Evolutionary conservation across 2,329 filamentous ascomycete genomes (phyloP), one percentile per base, ranked within the genome.

Genomic region (Geosmithia morbida): DNA sequence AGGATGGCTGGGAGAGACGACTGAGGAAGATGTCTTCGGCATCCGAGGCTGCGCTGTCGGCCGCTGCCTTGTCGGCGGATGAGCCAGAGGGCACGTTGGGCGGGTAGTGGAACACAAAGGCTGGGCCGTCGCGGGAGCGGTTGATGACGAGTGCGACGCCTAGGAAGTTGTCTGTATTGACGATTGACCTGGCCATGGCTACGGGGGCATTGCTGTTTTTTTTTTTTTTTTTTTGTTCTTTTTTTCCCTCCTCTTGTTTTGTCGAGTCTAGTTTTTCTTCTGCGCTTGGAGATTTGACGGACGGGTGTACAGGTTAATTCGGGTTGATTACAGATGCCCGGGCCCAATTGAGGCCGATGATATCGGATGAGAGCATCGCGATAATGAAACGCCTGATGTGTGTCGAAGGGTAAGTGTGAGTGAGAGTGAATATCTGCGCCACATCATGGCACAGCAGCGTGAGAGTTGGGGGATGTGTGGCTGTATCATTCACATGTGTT

Each of bases 101-200:
- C n/a, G 87, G 87, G 58, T 92, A 92, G 63, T 94, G 86, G 63
- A 89, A 94, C 56, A 92, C 83, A 56, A 92, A 83, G 52, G 81
- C 79, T 26, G 87, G 85, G 16, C 87, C 87, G 55, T 86, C 83
- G 53, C 83, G 79, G 33, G 84, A 85, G 53, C 84, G 77, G 56
- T 79, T 79, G 56, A 86, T 79, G 53, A 88, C 78, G 40, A 90
- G 75, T 46, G 86, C 78, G 49, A 90, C 78, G 41, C 81, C 85
- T 46, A 89, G 62, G 52, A 79, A 73, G 58, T 77, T 79, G 53
- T 72, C 69, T 37, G 65, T 60, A 57, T 68, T 74, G 48, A 76
- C 67, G 47, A 68, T 66, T 30, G 72, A 64, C 70, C 76, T 76
- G 49, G 58, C 57, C 56, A 59, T 57, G 50, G 40, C 22, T 26